Percentiles rank a stretch among this genome's conserved stretches.
phyloP scores from a whole-genome alignment of 306 rosid genomes.

The Gynostemma pentaphyllum region DNA sequence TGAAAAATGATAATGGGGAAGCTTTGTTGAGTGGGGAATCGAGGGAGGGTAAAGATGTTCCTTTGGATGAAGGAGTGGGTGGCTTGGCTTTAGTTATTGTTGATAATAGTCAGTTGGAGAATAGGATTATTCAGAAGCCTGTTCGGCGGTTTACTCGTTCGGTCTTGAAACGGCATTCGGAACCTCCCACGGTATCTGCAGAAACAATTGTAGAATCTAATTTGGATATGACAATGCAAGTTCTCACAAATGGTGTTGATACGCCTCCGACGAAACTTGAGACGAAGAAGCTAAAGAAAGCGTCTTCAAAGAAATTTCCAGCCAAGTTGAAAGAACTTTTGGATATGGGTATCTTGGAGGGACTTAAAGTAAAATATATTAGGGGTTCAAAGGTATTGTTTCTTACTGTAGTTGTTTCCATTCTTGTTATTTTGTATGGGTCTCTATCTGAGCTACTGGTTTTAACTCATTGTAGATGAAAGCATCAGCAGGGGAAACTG shows the following conservation, averaged over 20 bases:
- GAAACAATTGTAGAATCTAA: background rate
- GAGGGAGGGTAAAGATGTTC: background rate
- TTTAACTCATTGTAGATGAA: conserved; percentile 32
- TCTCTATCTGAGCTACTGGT: conserved; percentile 2
- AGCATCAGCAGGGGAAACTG: conserved; percentile 35
- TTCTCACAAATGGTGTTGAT: conserved; percentile 6
- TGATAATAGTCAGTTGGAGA: conserved; percentile 3
- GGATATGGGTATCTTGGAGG: conserved; percentile 75
- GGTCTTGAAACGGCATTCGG: conserved; percentile 30
- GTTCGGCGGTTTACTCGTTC: conserved; percentile 58
- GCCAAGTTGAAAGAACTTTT: conserved; percentile 65
- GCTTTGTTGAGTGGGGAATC: background rate
- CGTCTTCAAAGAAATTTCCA: conserved; percentile 42
- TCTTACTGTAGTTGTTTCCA: background rate
- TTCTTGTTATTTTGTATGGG: background rate
- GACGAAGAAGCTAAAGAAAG: conserved; percentile 11
- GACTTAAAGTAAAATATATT: conserved; percentile 49
- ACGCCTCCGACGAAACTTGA: conserved; percentile 9
- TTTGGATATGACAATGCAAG: conserved; percentile 1
- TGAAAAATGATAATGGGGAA: background rate
- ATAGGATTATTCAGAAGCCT: conserved; percentile 15
- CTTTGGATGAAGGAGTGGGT: background rate
- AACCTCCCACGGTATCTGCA: conserved; percentile 9
- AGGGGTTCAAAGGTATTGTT: conserved; percentile 58
- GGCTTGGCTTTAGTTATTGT: background rate